Percentiles rank a stretch among this genome's conserved stretches.
Evolutionary conservation across 208 protist species (phyloP).

Genomic region (Crithidia expoeki): DNA sequence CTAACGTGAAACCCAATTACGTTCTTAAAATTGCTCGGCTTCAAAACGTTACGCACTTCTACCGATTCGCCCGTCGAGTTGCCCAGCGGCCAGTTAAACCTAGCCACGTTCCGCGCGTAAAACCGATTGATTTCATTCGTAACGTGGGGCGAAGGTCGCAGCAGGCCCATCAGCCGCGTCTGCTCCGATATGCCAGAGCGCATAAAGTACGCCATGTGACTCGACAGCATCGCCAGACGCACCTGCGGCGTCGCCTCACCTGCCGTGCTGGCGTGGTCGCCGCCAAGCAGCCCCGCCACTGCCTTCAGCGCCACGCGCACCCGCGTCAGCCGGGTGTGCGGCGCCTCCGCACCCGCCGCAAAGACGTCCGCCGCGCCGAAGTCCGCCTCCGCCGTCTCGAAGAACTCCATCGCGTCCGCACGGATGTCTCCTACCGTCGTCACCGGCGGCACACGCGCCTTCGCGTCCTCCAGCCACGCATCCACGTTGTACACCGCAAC

Average conservation of each 20-base stretch:
- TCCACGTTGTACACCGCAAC: slow-evolving; percentile 4
- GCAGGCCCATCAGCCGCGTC: slow-evolving; percentile 23
- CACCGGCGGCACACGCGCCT: background rate
- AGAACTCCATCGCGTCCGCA: background rate
- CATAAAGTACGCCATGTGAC: slow-evolving; percentile 18
- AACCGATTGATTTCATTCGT: slow-evolving; percentile 8
- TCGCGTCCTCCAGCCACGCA: slow-evolving; percentile 11
- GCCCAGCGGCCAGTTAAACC: background rate
- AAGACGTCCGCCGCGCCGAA: slow-evolving; percentile 6
- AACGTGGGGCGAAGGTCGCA: slow-evolving; percentile 4
- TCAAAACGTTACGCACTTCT: background rate
- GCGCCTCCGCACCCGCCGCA: background rate
- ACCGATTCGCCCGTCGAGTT: background rate
- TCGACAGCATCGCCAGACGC: slow-evolving; percentile 5
- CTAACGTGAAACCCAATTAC: slow-evolving; percentile 13
- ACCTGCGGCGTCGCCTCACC: background rate
- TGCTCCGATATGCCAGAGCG: slow-evolving; percentile 7
- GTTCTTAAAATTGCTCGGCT: slow-evolving; percentile 1
- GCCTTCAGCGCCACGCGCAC: background rate
- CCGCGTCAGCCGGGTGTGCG: background rate
- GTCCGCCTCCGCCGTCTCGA: background rate
- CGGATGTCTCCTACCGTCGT: background rate
- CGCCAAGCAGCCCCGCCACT: background rate
- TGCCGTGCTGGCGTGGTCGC: background rate
- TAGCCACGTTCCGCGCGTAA: background rate